A percentile compares a stretch with the other conserved stretches of the same genome.
phyloP scores from a whole-genome alignment of 2,329 filamentous ascomycete species.

The Nothomitra cinnamomea region DNA sequence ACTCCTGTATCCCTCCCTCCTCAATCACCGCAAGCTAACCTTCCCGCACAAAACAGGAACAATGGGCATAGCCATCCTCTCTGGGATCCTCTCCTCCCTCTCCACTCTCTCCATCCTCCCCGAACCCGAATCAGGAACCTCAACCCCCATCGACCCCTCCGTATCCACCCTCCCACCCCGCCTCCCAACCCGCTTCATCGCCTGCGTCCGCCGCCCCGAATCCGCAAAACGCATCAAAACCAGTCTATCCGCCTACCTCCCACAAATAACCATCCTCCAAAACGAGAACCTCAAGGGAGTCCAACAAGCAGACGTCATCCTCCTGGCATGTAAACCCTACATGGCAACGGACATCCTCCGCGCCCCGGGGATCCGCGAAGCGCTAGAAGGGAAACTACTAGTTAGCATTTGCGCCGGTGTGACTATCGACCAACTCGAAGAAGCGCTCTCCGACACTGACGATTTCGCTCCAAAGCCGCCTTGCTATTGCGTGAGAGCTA shows the following conservation, averaged over 20 bases:
- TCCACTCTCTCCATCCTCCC: slow-evolving; percentile 21
- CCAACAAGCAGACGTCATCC: slow-evolving; percentile 50
- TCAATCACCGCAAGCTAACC: background rate
- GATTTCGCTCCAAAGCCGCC: slow-evolving; percentile 27
- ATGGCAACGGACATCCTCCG: slow-evolving; percentile 50
- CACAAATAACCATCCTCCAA: slow-evolving; percentile 46
- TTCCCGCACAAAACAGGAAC: slow-evolving; percentile 37
- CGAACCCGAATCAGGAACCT: background rate
- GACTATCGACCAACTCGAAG: slow-evolving; percentile 49
- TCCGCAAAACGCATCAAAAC: slow-evolving; percentile 51
- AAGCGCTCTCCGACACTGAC: slow-evolving; percentile 26
- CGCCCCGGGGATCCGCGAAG: slow-evolving; percentile 46
- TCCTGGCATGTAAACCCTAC: slow-evolving; percentile 69
- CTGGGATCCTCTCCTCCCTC: slow-evolving; percentile 59
- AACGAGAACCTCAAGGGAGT: slow-evolving; percentile 56
- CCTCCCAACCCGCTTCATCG: slow-evolving; percentile 61
- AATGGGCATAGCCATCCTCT: slow-evolving; percentile 73
- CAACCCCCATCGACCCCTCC: slow-evolving; percentile 19
- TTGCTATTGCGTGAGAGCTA: slow-evolving; percentile 52
- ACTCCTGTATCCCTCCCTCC: background rate
- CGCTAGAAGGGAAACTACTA: slow-evolving; percentile 61
- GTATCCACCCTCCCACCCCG: slow-evolving; percentile 31
- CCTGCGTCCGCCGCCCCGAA: slow-evolving; percentile 56
- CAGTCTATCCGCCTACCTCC: slow-evolving; percentile 44
- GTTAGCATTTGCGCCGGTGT: slow-evolving; percentile 71